phyloP scores from a whole-genome alignment of 139 green algal genomes.

The Pseudopediastrum boryanum region DNA sequence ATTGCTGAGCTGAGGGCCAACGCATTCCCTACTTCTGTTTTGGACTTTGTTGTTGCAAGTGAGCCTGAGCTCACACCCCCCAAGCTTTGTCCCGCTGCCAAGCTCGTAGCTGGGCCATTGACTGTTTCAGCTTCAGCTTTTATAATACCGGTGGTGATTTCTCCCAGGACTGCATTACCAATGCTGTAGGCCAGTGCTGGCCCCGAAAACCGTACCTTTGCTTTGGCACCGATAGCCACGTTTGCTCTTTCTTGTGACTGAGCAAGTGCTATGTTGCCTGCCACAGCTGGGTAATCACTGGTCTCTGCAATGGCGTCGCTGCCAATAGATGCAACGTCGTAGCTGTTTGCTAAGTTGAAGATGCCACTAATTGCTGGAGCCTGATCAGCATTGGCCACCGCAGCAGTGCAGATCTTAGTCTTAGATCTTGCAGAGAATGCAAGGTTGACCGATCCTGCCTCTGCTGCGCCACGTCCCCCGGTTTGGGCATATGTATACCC shows the following conservation, averaged over 20 bases:
- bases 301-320: too few relatives aligned
- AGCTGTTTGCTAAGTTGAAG: slow-evolving; percentile 2
- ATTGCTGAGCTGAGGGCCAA: neutral
- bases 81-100: neutral
- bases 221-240: neutral
- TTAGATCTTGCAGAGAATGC: neutral
- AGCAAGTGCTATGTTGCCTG: slow-evolving; percentile 12
- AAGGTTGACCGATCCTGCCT: slow-evolving; percentile 24
- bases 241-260: neutral
- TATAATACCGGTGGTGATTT: neutral
- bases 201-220: neutral
- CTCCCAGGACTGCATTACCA: neutral
- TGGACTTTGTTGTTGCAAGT: neutral
- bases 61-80: slow-evolving; percentile 2
- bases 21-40: slow-evolving; percentile 15
- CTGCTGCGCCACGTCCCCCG: neutral
- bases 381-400: slow-evolving; percentile 3
- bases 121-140: slow-evolving; percentile 8
- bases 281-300: slow-evolving; percentile 8
- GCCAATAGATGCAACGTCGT: too few relatives aligned
- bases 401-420: neutral
- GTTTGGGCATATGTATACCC: too few relatives aligned
- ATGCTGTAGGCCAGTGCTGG: neutral
- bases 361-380: neutral
- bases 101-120: neutral